Conservation (phyloP, 345 rosid species). For the Schrenkiella parvula region DNA sequence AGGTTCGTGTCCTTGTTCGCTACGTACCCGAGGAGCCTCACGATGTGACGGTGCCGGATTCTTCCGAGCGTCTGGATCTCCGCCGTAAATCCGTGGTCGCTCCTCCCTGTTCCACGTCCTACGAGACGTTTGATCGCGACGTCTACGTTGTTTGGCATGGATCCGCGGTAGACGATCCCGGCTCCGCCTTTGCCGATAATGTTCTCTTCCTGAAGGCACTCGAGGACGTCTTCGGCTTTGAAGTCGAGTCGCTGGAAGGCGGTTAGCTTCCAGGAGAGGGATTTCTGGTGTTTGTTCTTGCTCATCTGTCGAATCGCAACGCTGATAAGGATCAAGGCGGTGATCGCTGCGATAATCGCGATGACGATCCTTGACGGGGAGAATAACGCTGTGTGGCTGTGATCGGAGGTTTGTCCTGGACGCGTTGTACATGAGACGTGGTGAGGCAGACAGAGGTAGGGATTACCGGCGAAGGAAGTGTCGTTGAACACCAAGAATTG, state of each 20-base stretch:
- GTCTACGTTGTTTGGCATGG: conserved; percentile 62
- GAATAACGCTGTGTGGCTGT: conserved; percentile 30
- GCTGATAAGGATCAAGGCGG: conserved; percentile 40
- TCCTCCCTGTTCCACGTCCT: conserved; percentile 61
- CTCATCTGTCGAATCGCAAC: conserved; percentile 44
- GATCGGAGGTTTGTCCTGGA: conserved; percentile 26
- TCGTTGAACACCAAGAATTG: conserved; percentile 73
- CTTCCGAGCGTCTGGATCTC: conserved; percentile 86
- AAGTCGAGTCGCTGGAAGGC: conserved; percentile 75
- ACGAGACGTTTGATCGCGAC: conserved; percentile 77
- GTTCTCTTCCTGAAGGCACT: conserved; percentile 80
- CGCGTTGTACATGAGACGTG: conserved; percentile 40
- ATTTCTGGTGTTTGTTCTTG: conserved; percentile 44
- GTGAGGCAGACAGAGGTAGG: conserved; percentile 52
- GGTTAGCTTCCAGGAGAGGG: conserved; percentile 73
- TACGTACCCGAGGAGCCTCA: conserved; percentile 67
- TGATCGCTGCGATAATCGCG: conserved; percentile 37
- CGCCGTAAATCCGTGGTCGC: conserved; percentile 84
- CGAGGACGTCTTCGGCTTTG: conserved; percentile 75
- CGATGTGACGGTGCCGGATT: conserved; percentile 83
- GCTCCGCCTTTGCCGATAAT: conserved; percentile 96
- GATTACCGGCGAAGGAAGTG: conserved; percentile 64
- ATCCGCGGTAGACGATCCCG: conserved; percentile 82
- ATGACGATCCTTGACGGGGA: conserved; percentile 42
- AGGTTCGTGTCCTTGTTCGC: conserved; percentile 87